Evolutionary conservation across 305 asterid species (phyloP).

Genomic region (Fraxinus nigra): DNA sequence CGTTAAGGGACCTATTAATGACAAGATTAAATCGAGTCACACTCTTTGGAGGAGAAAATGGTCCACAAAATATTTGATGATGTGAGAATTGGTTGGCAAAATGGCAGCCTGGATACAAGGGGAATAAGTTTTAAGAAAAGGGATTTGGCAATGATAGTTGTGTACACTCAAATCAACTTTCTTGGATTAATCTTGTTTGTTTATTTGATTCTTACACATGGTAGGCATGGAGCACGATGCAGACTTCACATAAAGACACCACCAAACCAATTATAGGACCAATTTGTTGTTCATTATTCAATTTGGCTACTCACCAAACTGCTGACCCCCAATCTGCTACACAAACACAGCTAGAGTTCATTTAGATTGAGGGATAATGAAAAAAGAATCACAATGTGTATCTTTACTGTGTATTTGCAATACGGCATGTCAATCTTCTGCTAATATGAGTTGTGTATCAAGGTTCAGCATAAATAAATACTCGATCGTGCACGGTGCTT

Average conservation of each 20-base stretch:
- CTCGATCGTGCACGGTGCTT: not conserved
- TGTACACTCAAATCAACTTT: constrained; percentile 16
- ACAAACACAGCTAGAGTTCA: not conserved
- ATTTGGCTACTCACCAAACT: constrained; percentile 36
- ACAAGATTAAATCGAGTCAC: not conserved
- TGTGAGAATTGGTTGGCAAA: constrained; percentile 1
- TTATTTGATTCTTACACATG: constrained; percentile 44
- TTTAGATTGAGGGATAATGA: constrained; percentile 13
- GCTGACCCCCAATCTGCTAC: constrained; percentile 9
- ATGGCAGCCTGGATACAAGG: not conserved
- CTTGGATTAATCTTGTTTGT: constrained; percentile 29
- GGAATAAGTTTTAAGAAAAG: not conserved
- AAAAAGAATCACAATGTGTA: constrained; percentile 13
- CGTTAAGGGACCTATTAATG: not conserved
- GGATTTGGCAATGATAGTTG: not conserved
- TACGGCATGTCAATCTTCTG: not conserved
- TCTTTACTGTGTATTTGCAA: not conserved
- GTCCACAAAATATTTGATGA: constrained; percentile 25
- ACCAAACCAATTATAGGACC: constrained; percentile 55
- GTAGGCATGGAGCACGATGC: constrained; percentile 40
- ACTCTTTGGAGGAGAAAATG: constrained; percentile 2
- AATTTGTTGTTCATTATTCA: constrained; percentile 25
- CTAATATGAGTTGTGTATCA: not conserved
- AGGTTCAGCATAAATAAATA: not conserved
- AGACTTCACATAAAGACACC: constrained; percentile 42